Evolutionary conservation across 352 stramenopile species (phyloP).

Genomic region (Globisporangium camurandrum): DNA sequence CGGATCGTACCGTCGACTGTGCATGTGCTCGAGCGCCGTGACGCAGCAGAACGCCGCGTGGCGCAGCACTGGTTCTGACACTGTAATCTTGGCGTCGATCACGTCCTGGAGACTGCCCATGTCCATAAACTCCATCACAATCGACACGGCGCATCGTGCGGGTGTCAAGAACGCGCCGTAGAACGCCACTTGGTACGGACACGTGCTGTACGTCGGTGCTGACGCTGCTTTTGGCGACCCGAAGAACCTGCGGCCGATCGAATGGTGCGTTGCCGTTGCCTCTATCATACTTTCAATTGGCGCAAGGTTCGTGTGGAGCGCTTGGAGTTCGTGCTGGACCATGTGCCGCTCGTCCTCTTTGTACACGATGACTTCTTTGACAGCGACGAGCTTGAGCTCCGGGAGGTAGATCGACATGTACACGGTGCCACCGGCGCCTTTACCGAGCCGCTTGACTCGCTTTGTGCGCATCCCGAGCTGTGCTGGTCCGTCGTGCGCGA

Average conservation of each 20-base stretch:
- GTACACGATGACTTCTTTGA: constrained; percentile 82
- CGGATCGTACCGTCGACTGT: constrained; percentile 57
- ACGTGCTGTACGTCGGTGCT: constrained; percentile 11
- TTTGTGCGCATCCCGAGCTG: constrained; percentile 59
- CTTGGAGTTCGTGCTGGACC: constrained; percentile 83
- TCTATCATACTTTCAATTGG: constrained; percentile 33
- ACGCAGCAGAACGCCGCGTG: constrained; percentile 81
- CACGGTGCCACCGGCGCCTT: constrained; percentile 80
- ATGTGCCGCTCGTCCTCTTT: constrained; percentile 75
- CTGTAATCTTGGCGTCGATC: constrained; percentile 31
- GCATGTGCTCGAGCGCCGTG: constrained; percentile 80
- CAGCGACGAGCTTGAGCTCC: constrained; percentile 72
- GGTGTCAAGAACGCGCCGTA: constrained; percentile 83
- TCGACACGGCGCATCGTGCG: constrained; percentile 61
- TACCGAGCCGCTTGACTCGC: constrained; percentile 59
- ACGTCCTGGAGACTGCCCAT: constrained; percentile 82
- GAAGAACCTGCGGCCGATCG: constrained; percentile 1
- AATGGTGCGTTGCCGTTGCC: background rate
- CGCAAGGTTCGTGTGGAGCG: constrained; percentile 77
- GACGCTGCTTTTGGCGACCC: constrained; percentile 3
- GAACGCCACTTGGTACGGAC: constrained; percentile 85
- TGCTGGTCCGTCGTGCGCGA: constrained; percentile 63
- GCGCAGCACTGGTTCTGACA: constrained; percentile 52
- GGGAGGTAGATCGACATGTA: constrained; percentile 81
- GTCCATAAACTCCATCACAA: constrained; percentile 93